Conservation (phyloP, 768 basidiomycete genomes). For the Lactifluus piperatus region DNA sequence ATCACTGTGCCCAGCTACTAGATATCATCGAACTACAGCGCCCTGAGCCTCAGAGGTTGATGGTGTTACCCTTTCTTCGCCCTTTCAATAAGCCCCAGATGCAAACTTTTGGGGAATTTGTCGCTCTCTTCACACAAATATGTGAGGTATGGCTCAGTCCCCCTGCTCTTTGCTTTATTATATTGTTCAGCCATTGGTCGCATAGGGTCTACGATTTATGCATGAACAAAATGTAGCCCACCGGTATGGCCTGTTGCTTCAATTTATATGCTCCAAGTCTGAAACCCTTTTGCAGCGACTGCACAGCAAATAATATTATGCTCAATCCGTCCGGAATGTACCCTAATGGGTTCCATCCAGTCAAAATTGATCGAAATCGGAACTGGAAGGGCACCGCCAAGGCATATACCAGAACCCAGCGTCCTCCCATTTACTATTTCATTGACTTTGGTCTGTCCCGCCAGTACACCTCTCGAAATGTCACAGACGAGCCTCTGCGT, state of each 20-base stretch:
- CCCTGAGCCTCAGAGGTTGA: slow-evolving; percentile 4
- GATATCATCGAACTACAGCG: slow-evolving; percentile 22
- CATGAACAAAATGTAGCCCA: slow-evolving; percentile 13
- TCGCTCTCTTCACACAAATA: slow-evolving; percentile 28
- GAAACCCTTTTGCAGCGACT: slow-evolving; percentile 1
- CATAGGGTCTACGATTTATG: slow-evolving; percentile 11
- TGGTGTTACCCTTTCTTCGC: slow-evolving; percentile 30
- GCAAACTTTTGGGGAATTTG: slow-evolving; percentile 29
- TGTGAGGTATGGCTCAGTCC: slow-evolving; percentile 26
- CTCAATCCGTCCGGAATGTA: slow-evolving; percentile 13
- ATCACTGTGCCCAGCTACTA: slow-evolving; percentile 22
- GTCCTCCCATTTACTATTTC: slow-evolving; percentile 22
- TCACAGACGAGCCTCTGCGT: background rate
- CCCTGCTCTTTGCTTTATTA: too few relatives aligned
- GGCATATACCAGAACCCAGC: slow-evolving; percentile 23
- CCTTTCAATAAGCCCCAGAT: slow-evolving; percentile 25
- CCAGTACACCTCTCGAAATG: slow-evolving; percentile 9
- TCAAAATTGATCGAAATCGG: too few relatives aligned
- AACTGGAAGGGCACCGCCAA: too few relatives aligned
- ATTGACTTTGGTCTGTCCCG: slow-evolving; percentile 26
- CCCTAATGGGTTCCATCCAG: slow-evolving; percentile 5
- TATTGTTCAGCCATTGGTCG: too few relatives aligned
- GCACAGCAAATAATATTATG: slow-evolving; percentile 6
- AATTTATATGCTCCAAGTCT: too few relatives aligned
- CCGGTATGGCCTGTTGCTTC: background rate